These are phyloP conservation scores for Aspergillus sergii DNA, from an alignment of 2,329 filamentous ascomycete genomes.

Conservation along the genomic window DNA sequence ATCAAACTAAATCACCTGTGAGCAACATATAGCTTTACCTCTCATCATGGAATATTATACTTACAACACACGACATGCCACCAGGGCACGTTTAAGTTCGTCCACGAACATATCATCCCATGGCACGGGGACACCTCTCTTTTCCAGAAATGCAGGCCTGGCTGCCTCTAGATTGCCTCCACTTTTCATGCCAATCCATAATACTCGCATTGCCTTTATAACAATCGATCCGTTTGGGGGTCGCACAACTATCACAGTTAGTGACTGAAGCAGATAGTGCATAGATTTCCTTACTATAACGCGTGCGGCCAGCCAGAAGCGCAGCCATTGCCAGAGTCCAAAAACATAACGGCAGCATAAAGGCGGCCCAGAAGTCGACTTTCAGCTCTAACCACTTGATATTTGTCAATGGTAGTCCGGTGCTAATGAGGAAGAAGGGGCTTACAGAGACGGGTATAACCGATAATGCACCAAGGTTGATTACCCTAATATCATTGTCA, in stretches of 20 bases:
- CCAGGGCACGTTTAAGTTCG: background rate
- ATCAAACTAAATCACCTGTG: background rate
- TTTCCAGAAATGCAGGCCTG: background rate
- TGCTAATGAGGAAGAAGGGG: rapidly evolving
- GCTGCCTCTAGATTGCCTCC: constrained; percentile 5
- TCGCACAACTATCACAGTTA: background rate
- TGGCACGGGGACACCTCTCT: background rate
- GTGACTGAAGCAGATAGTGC: background rate
- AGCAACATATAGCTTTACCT: background rate
- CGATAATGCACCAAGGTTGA: background rate
- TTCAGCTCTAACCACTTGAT: constrained; percentile 7
- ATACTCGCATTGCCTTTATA: background rate
- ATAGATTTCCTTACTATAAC: background rate
- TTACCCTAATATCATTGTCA: background rate
- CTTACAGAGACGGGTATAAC: background rate
- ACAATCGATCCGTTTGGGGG: constrained; percentile 2
- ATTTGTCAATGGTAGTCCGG: background rate
- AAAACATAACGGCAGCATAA: constrained; percentile 5
- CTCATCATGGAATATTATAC: background rate
- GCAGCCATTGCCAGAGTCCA: constrained; percentile 4
- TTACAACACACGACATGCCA: background rate
- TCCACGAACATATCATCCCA: background rate
- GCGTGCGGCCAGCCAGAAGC: background rate
- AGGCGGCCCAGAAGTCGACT: constrained; percentile 9
- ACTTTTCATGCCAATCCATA: constrained; percentile 9